Conservation (phyloP, 805 yeast species). For the Pichia californica region DNA sequence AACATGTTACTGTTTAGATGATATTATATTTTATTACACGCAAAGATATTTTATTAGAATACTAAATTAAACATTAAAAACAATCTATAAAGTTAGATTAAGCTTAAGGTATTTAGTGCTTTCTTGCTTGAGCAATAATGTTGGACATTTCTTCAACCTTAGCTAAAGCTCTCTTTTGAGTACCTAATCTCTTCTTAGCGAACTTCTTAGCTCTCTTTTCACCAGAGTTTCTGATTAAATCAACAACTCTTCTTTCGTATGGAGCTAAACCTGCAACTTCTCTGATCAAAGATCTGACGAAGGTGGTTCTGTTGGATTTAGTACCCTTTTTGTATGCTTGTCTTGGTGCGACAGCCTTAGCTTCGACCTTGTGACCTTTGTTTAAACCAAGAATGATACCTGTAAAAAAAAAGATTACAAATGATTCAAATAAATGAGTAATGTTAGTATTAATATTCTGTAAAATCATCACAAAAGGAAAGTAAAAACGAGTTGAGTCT, state of each 20-base stretch:
- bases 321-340: constrained; percentile 96
- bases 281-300: constrained; percentile 91
- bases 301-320: constrained; percentile 88
- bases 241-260: constrained; percentile 99
- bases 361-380: constrained; percentile 97
- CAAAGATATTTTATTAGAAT: constrained; percentile 2
- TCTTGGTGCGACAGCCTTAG: constrained; percentile 79
- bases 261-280: constrained; percentile 99
- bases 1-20: no score
- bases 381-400: constrained; percentile 97
- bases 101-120: constrained; percentile 48
- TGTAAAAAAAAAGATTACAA: constrained; percentile 19
- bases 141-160: constrained; percentile 98
- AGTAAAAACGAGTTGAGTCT: no score
- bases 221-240: constrained; percentile 99
- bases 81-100: constrained; percentile 3
- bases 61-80: constrained; percentile 7
- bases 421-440: neutral
- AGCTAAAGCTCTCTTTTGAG: constrained; percentile 98
- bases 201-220: constrained; percentile 99
- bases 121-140: constrained; percentile 95
- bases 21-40: neutral
- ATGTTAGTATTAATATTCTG: constrained; percentile 14
- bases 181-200: constrained; percentile 99
- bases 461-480: no score